Percentiles rank a stretch among this genome's conserved stretches.
These are phyloP conservation scores for Aspergillus wentii DNA, from an alignment of 495 filamentous ascomycete genomes.

Conservation along the genomic window DNA sequence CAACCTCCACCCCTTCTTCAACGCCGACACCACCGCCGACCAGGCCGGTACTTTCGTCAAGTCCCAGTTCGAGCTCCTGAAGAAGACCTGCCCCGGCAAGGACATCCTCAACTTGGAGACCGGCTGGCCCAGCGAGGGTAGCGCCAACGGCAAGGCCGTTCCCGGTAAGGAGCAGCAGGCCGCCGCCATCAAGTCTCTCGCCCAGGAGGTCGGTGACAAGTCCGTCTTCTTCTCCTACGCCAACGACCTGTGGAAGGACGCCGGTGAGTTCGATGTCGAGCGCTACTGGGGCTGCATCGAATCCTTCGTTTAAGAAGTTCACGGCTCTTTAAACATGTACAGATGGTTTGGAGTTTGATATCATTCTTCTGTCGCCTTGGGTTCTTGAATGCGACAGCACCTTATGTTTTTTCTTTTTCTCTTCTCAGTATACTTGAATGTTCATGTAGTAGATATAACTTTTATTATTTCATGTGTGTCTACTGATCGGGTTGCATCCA, in stretches of 20 bases:
- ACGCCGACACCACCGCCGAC: conserved; percentile 53
- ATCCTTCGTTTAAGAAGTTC: conserved; percentile 45
- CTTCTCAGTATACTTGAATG: conserved; percentile 25
- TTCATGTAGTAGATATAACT: conserved; percentile 34
- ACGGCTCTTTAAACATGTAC: conserved; percentile 21
- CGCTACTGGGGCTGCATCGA: conserved; percentile 65
- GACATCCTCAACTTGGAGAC: conserved; percentile 76
- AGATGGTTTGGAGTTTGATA: conserved; percentile 19
- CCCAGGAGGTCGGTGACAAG: conserved; percentile 47
- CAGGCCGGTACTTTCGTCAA: conserved; percentile 71
- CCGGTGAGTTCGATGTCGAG: conserved; percentile 70
- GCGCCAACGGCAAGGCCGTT: conserved; percentile 64
- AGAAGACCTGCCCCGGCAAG: conserved; percentile 60
- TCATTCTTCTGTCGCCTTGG: not conserved
- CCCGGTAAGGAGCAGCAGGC: conserved; percentile 64
- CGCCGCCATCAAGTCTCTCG: conserved; percentile 64
- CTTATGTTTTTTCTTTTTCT: conserved; percentile 18
- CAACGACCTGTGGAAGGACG: conserved; percentile 78
- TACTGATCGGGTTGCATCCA: conserved; percentile 29
- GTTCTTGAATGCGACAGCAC: conserved; percentile 11
- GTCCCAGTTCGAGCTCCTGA: conserved; percentile 60
- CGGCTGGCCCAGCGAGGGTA: conserved; percentile 77
- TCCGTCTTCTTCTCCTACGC: conserved; percentile 75
- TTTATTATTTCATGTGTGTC: conserved; percentile 33
- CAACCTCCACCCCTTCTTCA: conserved; percentile 96